phyloP scores from a whole-genome alignment of 805 yeast species.

The Spathaspora passalidarum region DNA sequence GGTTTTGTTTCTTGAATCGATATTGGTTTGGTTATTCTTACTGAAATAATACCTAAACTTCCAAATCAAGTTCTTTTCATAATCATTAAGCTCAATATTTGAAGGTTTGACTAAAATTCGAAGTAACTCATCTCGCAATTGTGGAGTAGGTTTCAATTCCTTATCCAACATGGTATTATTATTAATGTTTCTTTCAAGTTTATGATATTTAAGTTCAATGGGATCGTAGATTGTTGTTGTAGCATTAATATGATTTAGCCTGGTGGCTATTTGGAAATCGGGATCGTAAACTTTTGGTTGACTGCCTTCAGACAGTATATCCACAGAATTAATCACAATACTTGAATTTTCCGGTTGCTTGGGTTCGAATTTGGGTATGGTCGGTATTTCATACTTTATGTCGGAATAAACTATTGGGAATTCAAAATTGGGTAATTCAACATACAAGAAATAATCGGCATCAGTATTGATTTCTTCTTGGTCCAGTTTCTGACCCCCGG shows the following conservation, averaged over 20 bases:
- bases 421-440: conserved; percentile 44
- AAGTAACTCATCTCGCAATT: conserved; percentile 68
- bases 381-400: conserved; percentile 15
- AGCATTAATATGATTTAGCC: conserved; percentile 2
- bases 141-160: conserved; percentile 86
- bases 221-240: conserved; percentile 52
- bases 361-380: neutral
- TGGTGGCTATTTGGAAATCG: conserved; percentile 23
- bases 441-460: conserved; percentile 23
- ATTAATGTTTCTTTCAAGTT: conserved; percentile 74
- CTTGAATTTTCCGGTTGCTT: conserved; percentile 20
- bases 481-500: conserved; percentile 3
- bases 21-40: conserved; percentile 48
- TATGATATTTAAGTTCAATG: conserved; percentile 81
- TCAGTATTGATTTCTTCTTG: conserved; percentile 1
- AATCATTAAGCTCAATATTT: conserved; percentile 73
- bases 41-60: conserved; percentile 75
- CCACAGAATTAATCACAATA: conserved; percentile 32
- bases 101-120: conserved; percentile 75
- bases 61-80: conserved; percentile 73
- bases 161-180: conserved; percentile 73
- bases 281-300: conserved; percentile 42
- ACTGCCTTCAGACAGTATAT: conserved; percentile 20
- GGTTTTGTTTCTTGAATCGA: conserved; percentile 14
- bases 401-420: conserved; percentile 43